Evolutionary conservation across 345 rosid genomes (phyloP), one percentile per base, ranked within the genome.

Genomic region (Rhodamnia rubescens): DNA sequence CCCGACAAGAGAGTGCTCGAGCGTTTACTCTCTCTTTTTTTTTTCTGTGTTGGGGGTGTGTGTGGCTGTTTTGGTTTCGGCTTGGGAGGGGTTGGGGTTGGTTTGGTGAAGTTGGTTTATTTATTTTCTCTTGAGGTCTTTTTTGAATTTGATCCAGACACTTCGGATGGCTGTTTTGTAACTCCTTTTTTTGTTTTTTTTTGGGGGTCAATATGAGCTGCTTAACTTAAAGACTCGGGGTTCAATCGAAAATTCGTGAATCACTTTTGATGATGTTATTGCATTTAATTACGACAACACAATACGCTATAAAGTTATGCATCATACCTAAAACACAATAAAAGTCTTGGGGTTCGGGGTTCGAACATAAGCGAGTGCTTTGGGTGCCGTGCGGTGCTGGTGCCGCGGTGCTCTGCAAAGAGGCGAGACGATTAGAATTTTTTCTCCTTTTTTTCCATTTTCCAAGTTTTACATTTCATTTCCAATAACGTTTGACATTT

Each of bases 291-390:
- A 52, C 16, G 53, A 15, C 54, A 6, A 52, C 54, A 15, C 16
- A 5, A 3, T 14, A 3, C 18, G 18, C 3, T 14, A 14, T 52
- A 52, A 52, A 52, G 6, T 52, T 15, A 6, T 52, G 54, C 20
- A 15, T 18, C 18, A 1, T 2, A 15, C 4, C 14, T 11, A 2
- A 50, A 50, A 50, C 14, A 50, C 52, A 0, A 11, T 21, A 16
- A 18, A 18, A 69, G 24, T 32, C 7, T 4, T 0, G 3, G 5
- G 1, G 8, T 32, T 32, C 6, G 1, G 5, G 1, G 9, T 32
- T 64, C 3, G 1, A 24, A 64, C 21, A 1, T 64, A 20, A 64
- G 75, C 75, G 5, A 16, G 21, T 42, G 1, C 3, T 2, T 61
- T 61, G 21, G 42, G 42, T 61, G 22, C 14, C 10, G 18, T 59